These are phyloP conservation scores for Cytospora chrysosperma DNA, from an alignment of 2,329 filamentous ascomycete genomes.

Conservation along the genomic window DNA sequence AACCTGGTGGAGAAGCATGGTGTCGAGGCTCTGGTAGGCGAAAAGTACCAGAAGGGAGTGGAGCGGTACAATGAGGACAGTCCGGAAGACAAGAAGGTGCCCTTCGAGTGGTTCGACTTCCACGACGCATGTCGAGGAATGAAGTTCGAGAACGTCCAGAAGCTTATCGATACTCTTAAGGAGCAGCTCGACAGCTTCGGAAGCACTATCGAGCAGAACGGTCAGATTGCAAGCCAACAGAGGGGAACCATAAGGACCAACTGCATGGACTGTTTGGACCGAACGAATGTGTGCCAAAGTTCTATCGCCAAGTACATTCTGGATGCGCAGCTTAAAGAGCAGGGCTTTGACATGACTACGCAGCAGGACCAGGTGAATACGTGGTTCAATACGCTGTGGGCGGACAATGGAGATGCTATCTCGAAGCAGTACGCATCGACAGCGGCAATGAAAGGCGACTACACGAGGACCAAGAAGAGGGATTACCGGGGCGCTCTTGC, in stretches of 20 bases:
- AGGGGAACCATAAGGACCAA: conserved; percentile 85
- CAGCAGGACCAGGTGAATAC: conserved; percentile 75
- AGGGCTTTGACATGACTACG: conserved; percentile 73
- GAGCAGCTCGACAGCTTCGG: conserved; percentile 67
- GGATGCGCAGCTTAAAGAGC: conserved; percentile 72
- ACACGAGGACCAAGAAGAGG: conserved; percentile 85
- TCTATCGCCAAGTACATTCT: conserved; percentile 83
- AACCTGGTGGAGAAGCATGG: conserved; percentile 89
- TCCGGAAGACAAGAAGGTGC: conserved; percentile 49
- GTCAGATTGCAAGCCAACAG: conserved; percentile 52
- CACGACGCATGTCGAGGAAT: conserved; percentile 90
- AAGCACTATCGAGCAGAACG: conserved; percentile 61
- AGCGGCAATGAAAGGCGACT: conserved; percentile 93
- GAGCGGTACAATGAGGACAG: conserved; percentile 64
- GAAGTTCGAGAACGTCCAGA: conserved; percentile 93
- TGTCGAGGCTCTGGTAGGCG: conserved; percentile 75
- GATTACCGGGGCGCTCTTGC: conserved; percentile 90
- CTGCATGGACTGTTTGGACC: conserved; percentile 97
- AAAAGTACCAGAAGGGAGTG: conserved; percentile 70
- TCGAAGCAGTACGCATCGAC: conserved; percentile 96
- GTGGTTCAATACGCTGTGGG: conserved; percentile 97
- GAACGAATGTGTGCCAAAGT: conserved; percentile 94
- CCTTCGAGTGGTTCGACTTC: conserved; percentile 97
- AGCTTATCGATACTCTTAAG: conserved; percentile 70
- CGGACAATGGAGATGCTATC: conserved; percentile 94